Evolutionary conservation across 1,284 basidiomycete genomes (phyloP).

Genomic region (Ceratorhiza oryzae-sativae): DNA sequence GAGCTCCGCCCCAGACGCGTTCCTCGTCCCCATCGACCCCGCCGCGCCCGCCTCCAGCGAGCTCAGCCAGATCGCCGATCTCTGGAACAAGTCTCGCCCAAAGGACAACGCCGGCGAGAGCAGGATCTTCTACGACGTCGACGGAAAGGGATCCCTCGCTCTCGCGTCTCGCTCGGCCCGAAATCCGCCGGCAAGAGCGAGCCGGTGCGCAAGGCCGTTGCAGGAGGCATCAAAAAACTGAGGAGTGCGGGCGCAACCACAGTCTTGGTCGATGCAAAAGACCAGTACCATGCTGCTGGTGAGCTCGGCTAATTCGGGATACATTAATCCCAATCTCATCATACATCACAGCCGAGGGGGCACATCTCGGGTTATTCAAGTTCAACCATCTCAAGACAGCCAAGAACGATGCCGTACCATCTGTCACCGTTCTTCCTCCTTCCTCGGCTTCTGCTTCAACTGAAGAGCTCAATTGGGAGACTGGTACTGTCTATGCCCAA

Average conservation of each 20-base stretch:
- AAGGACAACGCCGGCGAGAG: constrained; percentile 69
- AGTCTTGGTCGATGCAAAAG: constrained; percentile 62
- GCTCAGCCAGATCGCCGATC: constrained; percentile 50
- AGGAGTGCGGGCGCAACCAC: constrained; percentile 62
- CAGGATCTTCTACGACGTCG: constrained; percentile 62
- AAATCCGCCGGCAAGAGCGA: constrained; percentile 61
- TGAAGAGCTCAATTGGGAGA: constrained; percentile 61
- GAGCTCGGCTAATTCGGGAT: constrained; percentile 24
- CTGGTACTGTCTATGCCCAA: constrained; percentile 73
- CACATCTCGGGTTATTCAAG: constrained; percentile 73
- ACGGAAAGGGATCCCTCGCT: constrained; percentile 55
- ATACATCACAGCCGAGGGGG: constrained; percentile 66
- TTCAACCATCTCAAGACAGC: constrained; percentile 74
- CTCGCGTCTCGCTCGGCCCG: constrained; percentile 67
- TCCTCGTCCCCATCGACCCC: constrained; percentile 57
- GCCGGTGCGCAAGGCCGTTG: constrained; percentile 69
- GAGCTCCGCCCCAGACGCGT: constrained; percentile 47
- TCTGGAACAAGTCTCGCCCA: constrained; percentile 56
- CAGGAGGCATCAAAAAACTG: constrained; percentile 59
- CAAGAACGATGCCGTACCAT: constrained; percentile 46
- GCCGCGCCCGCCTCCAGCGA: constrained; percentile 48
- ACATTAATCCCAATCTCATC: neutral
- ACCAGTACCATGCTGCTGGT: constrained; percentile 73
- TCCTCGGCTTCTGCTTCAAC: neutral
- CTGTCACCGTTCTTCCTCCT: constrained; percentile 18